These are phyloP conservation scores for Ustilago shanxiensis DNA, from an alignment of 1,284 basidiomycete species.

Conservation along the genomic window DNA sequence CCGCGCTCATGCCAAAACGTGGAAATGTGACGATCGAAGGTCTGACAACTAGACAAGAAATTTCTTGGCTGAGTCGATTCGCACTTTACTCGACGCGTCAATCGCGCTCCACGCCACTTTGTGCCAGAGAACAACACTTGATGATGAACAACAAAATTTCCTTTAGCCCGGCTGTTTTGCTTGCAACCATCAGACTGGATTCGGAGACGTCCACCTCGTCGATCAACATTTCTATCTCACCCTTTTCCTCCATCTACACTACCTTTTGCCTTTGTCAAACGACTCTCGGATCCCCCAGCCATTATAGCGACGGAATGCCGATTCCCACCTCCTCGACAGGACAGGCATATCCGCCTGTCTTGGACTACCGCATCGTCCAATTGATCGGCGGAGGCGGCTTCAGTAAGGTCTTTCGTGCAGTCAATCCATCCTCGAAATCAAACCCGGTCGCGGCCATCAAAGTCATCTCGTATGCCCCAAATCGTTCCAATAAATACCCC, in stretches of 20 bases:
- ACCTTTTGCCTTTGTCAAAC: no score
- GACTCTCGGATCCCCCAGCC: background rate
- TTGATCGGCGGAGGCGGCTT: constrained; percentile 69
- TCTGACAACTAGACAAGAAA: no score
- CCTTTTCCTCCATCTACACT: background rate
- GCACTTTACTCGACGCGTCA: constrained; percentile 45
- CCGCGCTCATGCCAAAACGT: no score
- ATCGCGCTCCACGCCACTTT: constrained; percentile 25
- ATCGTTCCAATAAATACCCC: constrained; percentile 58
- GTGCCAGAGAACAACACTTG: constrained; percentile 35
- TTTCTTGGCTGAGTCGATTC: constrained; percentile 29
- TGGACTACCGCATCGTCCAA: constrained; percentile 66
- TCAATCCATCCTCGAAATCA: constrained; percentile 49
- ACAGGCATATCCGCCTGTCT: constrained; percentile 62
- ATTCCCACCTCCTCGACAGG: constrained; percentile 67
- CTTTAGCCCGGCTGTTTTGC: no score
- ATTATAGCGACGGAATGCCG: constrained; percentile 23
- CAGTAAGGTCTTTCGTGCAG: constrained; percentile 66
- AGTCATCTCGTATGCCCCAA: constrained; percentile 65
- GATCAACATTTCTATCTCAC: background rate
- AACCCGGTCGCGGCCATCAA: constrained; percentile 67
- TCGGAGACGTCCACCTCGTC: background rate
- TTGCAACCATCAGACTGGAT: background rate
- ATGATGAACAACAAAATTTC: constrained; percentile 1
- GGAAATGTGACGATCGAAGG: no score